A percentile compares a stretch with the other conserved stretches of the same genome.
Evolutionary conservation across 495 filamentous ascomycete genomes (phyloP).

Genomic region (Penicilliopsis zonata): DNA sequence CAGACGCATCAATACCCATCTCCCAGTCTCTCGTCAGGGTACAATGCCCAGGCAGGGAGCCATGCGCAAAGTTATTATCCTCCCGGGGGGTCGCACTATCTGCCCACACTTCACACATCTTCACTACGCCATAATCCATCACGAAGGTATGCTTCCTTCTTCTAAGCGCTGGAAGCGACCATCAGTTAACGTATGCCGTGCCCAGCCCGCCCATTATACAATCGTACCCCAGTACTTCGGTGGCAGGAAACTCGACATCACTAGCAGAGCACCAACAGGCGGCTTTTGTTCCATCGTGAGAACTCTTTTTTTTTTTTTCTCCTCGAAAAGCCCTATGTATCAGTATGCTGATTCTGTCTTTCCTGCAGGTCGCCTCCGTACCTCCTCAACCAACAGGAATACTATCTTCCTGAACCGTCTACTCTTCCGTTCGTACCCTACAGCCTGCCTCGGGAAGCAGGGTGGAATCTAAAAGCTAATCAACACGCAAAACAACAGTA

Average conservation of each 20-base stretch:
- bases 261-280: slow-evolving; percentile 8
- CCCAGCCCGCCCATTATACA: neutral
- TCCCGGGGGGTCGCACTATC: slow-evolving; percentile 10
- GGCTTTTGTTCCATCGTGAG: slow-evolving; percentile 11
- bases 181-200: neutral
- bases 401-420: slow-evolving; percentile 15
- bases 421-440: slow-evolving; percentile 13
- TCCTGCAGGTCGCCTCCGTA: slow-evolving; percentile 11
- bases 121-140: slow-evolving; percentile 9
- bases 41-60: slow-evolving; percentile 6
- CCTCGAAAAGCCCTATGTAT: no score
- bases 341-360: no score
- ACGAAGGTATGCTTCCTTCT: slow-evolving; percentile 8
- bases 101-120: slow-evolving; percentile 7
- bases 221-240: slow-evolving; percentile 8
- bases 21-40: slow-evolving; percentile 7
- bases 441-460: neutral
- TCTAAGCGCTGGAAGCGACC: no score
- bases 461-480: slow-evolving; percentile 1
- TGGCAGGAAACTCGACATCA: slow-evolving; percentile 9
- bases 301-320: no score
- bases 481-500: slow-evolving; percentile 8
- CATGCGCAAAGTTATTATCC: slow-evolving; percentile 10
- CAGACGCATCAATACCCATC: slow-evolving; percentile 7
- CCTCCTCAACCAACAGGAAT: slow-evolving; percentile 16